Evolutionary conservation across 257 asterid species (phyloP), one percentile per base, ranked within the genome.

Genomic region (Mitragyna speciosa): DNA sequence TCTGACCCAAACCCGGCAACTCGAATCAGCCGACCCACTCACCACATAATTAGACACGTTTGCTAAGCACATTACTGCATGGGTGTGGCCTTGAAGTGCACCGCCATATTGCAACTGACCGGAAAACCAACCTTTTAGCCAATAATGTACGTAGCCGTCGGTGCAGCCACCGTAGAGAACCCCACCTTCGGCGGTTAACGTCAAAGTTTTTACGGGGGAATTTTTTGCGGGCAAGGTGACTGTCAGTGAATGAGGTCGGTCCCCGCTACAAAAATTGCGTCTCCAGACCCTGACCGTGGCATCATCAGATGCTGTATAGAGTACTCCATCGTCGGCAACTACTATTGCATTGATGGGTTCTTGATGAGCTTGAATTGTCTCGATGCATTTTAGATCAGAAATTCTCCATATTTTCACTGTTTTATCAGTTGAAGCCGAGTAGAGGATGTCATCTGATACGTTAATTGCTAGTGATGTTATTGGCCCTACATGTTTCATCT

Each of bases 51-150:
- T 72, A 6, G 83, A 89, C 84, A 78, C 87, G 52, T 74, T 90
- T 54, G 97, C 84, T 30, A 95, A 72, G 78, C 98, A 91, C 99
- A 95, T 82, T 16, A 95, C 96, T 1, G 98, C 92, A 43, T 95
- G 98, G 0, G 96, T 95, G 88, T 95, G 99, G 0, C 99, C 99
- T 31, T 89, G 83, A 43, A 95, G 87, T 4, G 97, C 92, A n/a
- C 96, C 98, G 12, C 98, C 99, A 73, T 95, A 93, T 54, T 93
- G 97, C 56, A 93, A 66, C 70, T 95, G 99, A 12, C 99, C 97
- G 2, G 97, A 93, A 69, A 93, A 91, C 99, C 97, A 93, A 16
- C 93, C 97, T 81, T 90, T 92, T 0, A 91, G 80, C 99, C 98
- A 95, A 75, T 90, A 95, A 59, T 95, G 98, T 6, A 95, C 85